Percentiles rank a stretch among this genome's conserved stretches.
Evolutionary conservation across 352 stramenopile genomes (phyloP).

Genomic region (Pythium sp.): DNA sequence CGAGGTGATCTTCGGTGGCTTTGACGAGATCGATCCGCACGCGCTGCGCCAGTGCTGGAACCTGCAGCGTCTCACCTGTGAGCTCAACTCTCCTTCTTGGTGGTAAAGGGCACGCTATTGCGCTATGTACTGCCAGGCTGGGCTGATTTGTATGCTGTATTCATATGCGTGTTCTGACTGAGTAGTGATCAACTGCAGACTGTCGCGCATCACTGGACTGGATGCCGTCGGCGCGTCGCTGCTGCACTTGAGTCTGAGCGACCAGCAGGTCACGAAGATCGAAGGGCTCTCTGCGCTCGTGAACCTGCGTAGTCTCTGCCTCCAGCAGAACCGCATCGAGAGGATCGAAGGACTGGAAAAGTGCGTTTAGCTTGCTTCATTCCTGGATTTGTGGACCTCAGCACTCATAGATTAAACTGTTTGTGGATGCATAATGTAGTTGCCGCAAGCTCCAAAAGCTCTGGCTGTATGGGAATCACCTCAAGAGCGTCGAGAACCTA

Average conservation of each 20-base stretch:
- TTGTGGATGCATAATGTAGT: background rate
- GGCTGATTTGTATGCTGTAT: background rate
- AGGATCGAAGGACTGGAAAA: slow-evolving; percentile 74
- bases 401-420: background rate
- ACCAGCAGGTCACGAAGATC: slow-evolving; percentile 64
- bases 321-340: slow-evolving; percentile 81
- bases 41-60: slow-evolving; percentile 49
- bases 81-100: background rate
- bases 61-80: slow-evolving; percentile 56
- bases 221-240: slow-evolving; percentile 56
- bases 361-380: slow-evolving; percentile 14
- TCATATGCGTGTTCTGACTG: background rate
- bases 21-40: slow-evolving; percentile 38
- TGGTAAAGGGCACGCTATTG: background rate
- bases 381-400: background rate
- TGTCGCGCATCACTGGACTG: slow-evolving; percentile 51
- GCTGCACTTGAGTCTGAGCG: slow-evolving; percentile 71
- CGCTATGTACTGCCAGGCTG: background rate
- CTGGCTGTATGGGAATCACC: slow-evolving; percentile 77
- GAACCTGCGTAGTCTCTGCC: slow-evolving; percentile 64
- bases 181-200: slow-evolving; percentile 70
- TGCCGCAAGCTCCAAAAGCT: slow-evolving; percentile 72
- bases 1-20: slow-evolving; percentile 81
- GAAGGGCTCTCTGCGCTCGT: slow-evolving; percentile 49
- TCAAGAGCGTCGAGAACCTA: slow-evolving; percentile 62